Evolutionary conservation across 208 protist species (phyloP).

Genomic region (Crithidia sp.): DNA sequence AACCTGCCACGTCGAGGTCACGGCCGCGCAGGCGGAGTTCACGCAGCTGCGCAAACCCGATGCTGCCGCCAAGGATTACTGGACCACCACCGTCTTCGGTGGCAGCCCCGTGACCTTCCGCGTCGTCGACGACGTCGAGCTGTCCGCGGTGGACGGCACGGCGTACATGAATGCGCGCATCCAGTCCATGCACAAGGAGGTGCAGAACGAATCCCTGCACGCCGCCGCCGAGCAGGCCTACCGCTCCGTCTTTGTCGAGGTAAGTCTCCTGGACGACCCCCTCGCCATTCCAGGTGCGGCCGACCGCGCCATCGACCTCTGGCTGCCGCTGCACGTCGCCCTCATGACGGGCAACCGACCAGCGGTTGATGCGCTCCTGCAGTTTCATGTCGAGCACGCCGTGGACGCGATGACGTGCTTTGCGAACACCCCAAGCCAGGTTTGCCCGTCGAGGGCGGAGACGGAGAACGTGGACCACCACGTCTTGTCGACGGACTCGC

Average conservation of each 20-base stretch:
- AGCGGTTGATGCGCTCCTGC: conserved; percentile 41
- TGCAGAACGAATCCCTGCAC: conserved; percentile 20
- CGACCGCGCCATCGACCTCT: conserved; percentile 60
- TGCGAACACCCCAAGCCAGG: conserved; percentile 15
- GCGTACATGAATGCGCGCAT: conserved; percentile 16
- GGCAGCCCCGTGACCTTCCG: conserved; percentile 50
- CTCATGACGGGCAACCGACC: conserved; percentile 55
- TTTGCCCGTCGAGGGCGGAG: neutral
- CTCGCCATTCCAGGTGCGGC: conserved; percentile 38
- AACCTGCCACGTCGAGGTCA: neutral
- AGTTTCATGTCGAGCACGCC: conserved; percentile 68
- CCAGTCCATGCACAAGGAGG: conserved; percentile 24
- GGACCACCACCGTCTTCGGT: conserved; percentile 38
- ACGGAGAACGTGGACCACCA: neutral
- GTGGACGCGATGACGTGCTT: conserved; percentile 37
- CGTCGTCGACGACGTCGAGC: conserved; percentile 30
- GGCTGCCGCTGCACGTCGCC: conserved; percentile 70
- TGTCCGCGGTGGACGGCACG: conserved; percentile 29
- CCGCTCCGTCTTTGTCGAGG: conserved; percentile 55
- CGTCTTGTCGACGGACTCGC: neutral
- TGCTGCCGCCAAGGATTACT: conserved; percentile 29
- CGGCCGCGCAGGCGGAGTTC: conserved; percentile 23
- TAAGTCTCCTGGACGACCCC: conserved; percentile 66
- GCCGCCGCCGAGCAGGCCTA: conserved; percentile 50
- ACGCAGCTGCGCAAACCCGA: conserved; percentile 30